Conservation (phyloP, 768 basidiomycete species). For the Mycena amicta region DNA sequence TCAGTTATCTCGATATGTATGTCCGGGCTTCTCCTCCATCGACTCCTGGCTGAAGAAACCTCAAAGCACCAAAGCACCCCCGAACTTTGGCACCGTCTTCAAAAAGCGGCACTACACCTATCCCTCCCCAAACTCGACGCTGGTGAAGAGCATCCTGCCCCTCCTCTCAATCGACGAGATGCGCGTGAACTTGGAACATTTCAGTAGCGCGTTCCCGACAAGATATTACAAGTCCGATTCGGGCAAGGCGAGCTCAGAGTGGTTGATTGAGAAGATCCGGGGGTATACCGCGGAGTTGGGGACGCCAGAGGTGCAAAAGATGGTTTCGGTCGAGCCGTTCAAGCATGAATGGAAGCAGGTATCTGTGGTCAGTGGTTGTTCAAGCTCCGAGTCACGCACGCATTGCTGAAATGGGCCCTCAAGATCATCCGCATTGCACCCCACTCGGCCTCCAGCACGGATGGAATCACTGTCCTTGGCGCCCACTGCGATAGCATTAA, state of each 20-base stretch:
- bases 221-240: conserved; percentile 24
- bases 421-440: conserved; percentile 32
- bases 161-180: conserved; percentile 14
- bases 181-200: conserved; percentile 19
- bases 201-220: conserved; percentile 21
- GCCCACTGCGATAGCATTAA: conserved; percentile 33
- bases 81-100: background rate
- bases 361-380: conserved; percentile 17
- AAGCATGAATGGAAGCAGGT: conserved; percentile 18
- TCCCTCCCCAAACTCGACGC: conserved; percentile 10
- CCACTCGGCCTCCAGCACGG: conserved; percentile 9
- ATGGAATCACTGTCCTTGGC: conserved; percentile 26
- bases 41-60: background rate
- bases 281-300: conserved; percentile 15
- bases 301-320: conserved; percentile 6
- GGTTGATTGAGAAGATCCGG: conserved; percentile 20
- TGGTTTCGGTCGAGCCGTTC: conserved; percentile 14
- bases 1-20: conserved; percentile 22
- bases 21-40: background rate
- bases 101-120: conserved; percentile 11
- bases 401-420: background rate
- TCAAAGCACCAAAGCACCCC: conserved; percentile 9
- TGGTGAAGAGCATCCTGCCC: conserved; percentile 7
- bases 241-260: conserved; percentile 27
- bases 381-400: background rate